These are phyloP conservation scores for Alternaria ventricosa DNA, from an alignment of 2,329 filamentous ascomycete genomes.

Conservation along the genomic window DNA sequence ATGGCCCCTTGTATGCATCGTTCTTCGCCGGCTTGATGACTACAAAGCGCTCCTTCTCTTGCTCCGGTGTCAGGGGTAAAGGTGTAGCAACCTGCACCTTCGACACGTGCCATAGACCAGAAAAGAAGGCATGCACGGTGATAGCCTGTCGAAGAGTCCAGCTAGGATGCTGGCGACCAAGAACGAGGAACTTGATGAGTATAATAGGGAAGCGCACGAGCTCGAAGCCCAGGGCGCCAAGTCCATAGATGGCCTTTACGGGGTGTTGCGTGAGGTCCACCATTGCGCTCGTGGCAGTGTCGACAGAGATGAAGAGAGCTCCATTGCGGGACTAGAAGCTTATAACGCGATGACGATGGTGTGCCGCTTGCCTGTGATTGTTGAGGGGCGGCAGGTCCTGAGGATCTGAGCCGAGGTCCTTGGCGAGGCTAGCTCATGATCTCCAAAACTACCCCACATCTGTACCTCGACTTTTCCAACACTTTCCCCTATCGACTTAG, in stretches of 20 bases:
- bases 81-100: conserved; percentile 36
- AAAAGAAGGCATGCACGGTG: conserved; percentile 40
- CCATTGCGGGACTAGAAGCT: neutral
- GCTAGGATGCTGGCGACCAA: conserved; percentile 48
- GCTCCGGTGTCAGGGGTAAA: conserved; percentile 44
- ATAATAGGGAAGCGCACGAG: conserved; percentile 49
- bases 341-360: neutral
- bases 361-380: neutral
- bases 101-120: conserved; percentile 42
- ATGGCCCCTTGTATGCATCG: conserved; percentile 38
- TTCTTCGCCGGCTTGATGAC: conserved; percentile 33
- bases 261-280: conserved; percentile 44
- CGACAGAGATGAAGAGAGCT: neutral
- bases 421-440: neutral
- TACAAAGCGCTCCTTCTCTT: conserved; percentile 50
- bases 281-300: neutral
- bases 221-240: conserved; percentile 46
- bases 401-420: conserved; percentile 2
- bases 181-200: conserved; percentile 46
- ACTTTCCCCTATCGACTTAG: neutral
- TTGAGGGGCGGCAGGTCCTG: neutral
- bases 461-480: neutral
- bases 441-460: neutral
- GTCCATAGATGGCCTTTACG: conserved; percentile 49
- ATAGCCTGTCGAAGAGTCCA: conserved; percentile 52